These are phyloP conservation scores for Sodiomyces alkalinus DNA, from an alignment of 2,329 filamentous ascomycete species.

Conservation along the genomic window DNA sequence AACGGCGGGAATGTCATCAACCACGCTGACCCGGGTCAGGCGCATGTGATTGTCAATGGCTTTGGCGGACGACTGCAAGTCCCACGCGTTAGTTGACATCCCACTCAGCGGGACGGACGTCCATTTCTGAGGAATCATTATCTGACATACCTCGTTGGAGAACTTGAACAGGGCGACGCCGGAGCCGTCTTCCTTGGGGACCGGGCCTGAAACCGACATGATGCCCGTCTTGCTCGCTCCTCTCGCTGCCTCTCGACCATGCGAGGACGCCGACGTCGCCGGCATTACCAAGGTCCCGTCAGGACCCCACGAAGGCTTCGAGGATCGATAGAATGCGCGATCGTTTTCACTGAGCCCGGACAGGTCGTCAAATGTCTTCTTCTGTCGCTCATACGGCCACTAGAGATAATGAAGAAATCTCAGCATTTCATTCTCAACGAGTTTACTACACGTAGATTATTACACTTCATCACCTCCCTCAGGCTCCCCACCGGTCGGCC, in stretches of 20 bases:
- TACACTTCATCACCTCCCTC: too few species aligned
- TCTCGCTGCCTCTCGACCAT: too few species aligned
- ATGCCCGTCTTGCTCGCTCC: constrained; percentile 27
- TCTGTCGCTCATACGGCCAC: constrained; percentile 76
- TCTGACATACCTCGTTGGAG: constrained; percentile 33
- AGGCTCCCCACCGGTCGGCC: too few species aligned
- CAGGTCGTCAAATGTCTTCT: constrained; percentile 50
- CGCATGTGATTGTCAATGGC: constrained; percentile 39
- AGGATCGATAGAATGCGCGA: constrained; percentile 52
- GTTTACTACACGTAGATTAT: neutral
- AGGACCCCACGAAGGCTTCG: constrained; percentile 68
- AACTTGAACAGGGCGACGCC: constrained; percentile 53
- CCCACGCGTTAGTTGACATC: too few species aligned
- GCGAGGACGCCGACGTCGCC: constrained; percentile 12
- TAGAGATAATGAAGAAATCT: constrained; percentile 34
- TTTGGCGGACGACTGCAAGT: constrained; percentile 35
- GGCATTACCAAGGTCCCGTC: constrained; percentile 56
- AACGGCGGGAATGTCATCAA: constrained; percentile 46
- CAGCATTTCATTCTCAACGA: constrained; percentile 25
- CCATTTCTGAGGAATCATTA: neutral
- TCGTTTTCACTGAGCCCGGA: constrained; percentile 47
- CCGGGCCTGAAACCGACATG: constrained; percentile 37
- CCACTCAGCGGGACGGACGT: too few species aligned
- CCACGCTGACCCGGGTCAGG: constrained; percentile 34
- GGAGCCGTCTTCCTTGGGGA: constrained; percentile 46